A percentile compares a stretch with the other conserved stretches of the same genome.
Evolutionary conservation across 306 rosid species (phyloP).

Genomic region (Alnus rubra): DNA sequence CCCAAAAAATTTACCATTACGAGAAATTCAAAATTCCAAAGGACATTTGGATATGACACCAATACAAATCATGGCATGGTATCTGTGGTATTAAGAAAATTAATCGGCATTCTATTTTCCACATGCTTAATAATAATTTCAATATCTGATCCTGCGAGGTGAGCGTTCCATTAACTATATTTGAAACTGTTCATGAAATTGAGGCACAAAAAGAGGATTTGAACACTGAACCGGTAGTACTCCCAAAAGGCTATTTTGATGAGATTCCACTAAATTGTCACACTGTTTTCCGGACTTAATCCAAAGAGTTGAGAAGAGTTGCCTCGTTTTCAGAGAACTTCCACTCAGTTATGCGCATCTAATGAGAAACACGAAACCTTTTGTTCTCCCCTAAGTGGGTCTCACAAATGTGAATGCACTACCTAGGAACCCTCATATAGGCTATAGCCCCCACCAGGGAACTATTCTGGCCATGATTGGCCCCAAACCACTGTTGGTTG

Average conservation of each 20-base stretch:
- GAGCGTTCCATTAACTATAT: neutral
- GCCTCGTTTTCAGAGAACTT: neutral
- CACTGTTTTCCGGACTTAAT: neutral
- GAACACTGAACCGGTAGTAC: neutral
- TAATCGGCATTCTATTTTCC: neutral
- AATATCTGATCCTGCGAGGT: neutral
- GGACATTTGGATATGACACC: neutral
- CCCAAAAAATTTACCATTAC: neutral
- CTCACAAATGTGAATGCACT: neutral
- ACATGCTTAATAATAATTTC: neutral
- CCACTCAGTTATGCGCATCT: neutral
- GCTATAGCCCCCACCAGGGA: neutral
- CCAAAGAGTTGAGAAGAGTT: neutral
- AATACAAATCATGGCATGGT: neutral
- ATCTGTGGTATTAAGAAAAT: neutral
- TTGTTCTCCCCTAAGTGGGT: neutral
- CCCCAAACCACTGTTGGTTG: conserved; percentile 2
- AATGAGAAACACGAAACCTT: neutral
- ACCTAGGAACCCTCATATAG: neutral
- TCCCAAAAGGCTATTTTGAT: neutral
- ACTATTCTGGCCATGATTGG: conserved; percentile 1
- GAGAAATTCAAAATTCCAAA: neutral
- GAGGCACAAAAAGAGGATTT: neutral
- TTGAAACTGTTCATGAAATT: neutral
- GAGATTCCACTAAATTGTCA: neutral